These are phyloP conservation scores for Linnemannia exigua DNA, from an alignment of 192 early-diverging fungal species.

Conservation along the genomic window DNA sequence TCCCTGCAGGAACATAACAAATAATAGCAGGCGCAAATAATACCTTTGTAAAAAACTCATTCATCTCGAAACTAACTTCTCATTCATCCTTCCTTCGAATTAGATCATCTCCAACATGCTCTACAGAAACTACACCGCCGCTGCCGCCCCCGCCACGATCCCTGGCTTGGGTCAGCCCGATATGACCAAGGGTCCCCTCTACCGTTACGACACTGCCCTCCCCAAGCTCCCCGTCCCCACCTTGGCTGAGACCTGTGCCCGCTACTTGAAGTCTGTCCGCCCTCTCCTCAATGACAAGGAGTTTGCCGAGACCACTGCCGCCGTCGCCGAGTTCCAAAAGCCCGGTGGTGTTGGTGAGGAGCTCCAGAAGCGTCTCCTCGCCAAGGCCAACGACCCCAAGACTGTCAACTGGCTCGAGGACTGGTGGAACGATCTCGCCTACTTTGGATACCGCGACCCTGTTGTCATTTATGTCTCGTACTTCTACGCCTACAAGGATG, in stretches of 20 bases:
- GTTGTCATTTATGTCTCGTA: conserved; percentile 97
- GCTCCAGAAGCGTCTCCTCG: conserved; percentile 88
- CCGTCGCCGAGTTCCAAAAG: conserved; percentile 83
- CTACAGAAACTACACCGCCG: conserved; percentile 59
- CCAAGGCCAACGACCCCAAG: conserved; percentile 78
- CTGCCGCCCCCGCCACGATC: conserved; percentile 20
- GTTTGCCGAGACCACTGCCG: conserved; percentile 74
- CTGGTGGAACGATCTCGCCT: conserved; percentile 98
- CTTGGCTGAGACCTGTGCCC: conserved; percentile 83
- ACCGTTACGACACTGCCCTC: conserved; percentile 80
- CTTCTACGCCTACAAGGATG: conserved; percentile 96
- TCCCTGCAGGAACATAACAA: not conserved
- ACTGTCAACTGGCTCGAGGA: conserved; percentile 93
- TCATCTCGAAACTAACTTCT: not conserved
- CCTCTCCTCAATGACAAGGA: conserved; percentile 81
- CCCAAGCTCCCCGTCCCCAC: conserved; percentile 93
- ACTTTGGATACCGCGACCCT: conserved; percentile 95
- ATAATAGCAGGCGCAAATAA: not conserved
- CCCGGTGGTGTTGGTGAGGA: conserved; percentile 85
- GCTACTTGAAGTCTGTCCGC: conserved; percentile 85
- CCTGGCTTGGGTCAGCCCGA: conserved; percentile 47
- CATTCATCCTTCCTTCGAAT: not conserved
- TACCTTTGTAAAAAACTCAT: conserved; percentile 1
- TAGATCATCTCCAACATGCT: conserved; percentile 56
- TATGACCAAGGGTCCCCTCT: conserved; percentile 72